Percentiles rank a stretch among this genome's conserved stretches.
phyloP scores from a whole-genome alignment of 1,284 basidiomycete species.

The Fomitiporia mediterranea region DNA sequence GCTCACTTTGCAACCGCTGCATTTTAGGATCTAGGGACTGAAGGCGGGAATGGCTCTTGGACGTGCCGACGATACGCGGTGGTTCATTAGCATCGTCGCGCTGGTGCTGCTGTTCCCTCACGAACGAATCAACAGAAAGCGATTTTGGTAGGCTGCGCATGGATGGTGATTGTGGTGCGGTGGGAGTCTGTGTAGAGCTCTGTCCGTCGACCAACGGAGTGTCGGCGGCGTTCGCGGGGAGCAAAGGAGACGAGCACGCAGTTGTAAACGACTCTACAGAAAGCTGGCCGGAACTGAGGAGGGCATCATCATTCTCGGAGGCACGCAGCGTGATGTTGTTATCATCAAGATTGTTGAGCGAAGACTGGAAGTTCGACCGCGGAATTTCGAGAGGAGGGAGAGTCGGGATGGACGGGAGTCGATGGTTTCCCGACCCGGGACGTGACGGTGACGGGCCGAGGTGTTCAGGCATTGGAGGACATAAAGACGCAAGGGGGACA shows the following conservation, averaged over 20 bases:
- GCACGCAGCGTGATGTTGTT: not conserved
- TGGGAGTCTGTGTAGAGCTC: not conserved
- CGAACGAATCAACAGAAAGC: conserved; percentile 19
- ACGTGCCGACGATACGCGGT: conserved; percentile 3
- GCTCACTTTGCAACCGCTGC: conserved; percentile 4
- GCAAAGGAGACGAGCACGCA: conserved; percentile 16
- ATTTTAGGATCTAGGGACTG: conserved; percentile 12
- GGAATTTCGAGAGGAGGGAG: conserved; percentile 18
- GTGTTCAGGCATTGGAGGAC: conserved; percentile 9
- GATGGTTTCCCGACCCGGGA: conserved; percentile 6
- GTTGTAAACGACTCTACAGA: conserved; percentile 18
- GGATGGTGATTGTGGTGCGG: not conserved
- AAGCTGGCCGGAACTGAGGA: not conserved
- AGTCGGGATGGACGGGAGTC: conserved; percentile 15
- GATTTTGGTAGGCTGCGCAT: conserved; percentile 16
- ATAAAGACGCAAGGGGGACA: conserved; percentile 5
- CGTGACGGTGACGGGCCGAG: not conserved
- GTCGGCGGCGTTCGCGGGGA: conserved; percentile 3
- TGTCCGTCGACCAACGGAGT: not conserved
- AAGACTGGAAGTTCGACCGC: conserved; percentile 1
- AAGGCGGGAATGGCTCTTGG: conserved; percentile 12
- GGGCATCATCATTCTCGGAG: not conserved
- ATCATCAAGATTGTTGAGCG: not conserved
- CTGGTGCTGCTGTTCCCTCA: conserved; percentile 14
- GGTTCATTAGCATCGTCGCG: conserved; percentile 4